phyloP scores from a whole-genome alignment of 345 rosid genomes.

The Gossypium longicalyx region DNA sequence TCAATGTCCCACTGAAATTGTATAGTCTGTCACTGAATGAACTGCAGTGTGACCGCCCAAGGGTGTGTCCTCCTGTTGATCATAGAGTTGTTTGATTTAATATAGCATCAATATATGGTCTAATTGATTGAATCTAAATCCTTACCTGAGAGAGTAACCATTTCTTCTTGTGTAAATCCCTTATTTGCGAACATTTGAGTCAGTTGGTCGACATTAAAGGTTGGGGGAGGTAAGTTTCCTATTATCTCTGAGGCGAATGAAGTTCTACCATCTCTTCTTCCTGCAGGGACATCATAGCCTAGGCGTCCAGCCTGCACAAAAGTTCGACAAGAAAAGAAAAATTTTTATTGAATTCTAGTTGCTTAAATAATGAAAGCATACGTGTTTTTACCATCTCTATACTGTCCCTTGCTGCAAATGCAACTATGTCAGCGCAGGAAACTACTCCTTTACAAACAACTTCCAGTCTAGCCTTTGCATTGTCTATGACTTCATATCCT shows the following conservation, averaged over 20 bases:
- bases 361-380: background rate
- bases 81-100: background rate
- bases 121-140: background rate
- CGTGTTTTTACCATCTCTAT: slow-evolving; percentile 27
- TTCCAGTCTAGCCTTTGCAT: slow-evolving; percentile 40
- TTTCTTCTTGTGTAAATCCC: slow-evolving; percentile 42
- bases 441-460: slow-evolving; percentile 40
- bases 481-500: slow-evolving; percentile 52
- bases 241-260: slow-evolving; percentile 40
- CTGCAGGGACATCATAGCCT: slow-evolving; percentile 49
- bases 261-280: slow-evolving; percentile 55
- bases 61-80: slow-evolving; percentile 47
- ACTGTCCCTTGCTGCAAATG: slow-evolving; percentile 54
- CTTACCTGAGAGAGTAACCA: slow-evolving; percentile 50
- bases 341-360: background rate
- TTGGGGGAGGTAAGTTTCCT: slow-evolving; percentile 44
- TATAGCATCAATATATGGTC: background rate
- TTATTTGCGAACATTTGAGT: slow-evolving; percentile 30
- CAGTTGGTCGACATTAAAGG: slow-evolving; percentile 30
- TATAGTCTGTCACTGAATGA: slow-evolving; percentile 45
- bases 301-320: slow-evolving; percentile 37
- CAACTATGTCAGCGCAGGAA: slow-evolving; percentile 56
- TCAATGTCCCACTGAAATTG: slow-evolving; percentile 27
- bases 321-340: background rate
- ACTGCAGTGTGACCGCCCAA: slow-evolving; percentile 53